A percentile compares a stretch with the other conserved stretches of the same genome.
Conservation (phyloP, 352 stramenopile genomes). For the Phytophthora ramorum region DNA sequence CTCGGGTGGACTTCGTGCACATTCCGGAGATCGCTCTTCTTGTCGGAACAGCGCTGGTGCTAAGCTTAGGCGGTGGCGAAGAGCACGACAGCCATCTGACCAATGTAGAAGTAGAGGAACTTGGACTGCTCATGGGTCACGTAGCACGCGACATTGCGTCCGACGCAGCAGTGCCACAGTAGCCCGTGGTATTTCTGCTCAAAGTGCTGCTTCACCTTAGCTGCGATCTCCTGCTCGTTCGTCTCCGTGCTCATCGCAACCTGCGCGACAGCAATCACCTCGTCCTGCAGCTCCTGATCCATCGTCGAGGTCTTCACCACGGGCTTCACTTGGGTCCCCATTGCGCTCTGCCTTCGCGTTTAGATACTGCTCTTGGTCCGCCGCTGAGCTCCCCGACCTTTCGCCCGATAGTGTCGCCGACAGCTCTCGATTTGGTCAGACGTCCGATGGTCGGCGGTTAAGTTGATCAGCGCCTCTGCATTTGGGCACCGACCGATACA, state of each 20-base stretch:
- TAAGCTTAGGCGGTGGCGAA: conserved; percentile 80
- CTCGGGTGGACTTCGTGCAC: neutral
- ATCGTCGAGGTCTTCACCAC: conserved; percentile 91
- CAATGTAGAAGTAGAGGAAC: conserved; percentile 97
- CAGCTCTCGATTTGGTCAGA: conserved; percentile 12
- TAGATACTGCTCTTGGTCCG: conserved; percentile 2
- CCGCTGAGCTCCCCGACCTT: conserved; percentile 24
- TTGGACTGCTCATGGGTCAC: conserved; percentile 95
- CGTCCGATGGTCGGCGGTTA: conserved; percentile 2
- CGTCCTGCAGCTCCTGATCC: conserved; percentile 86
- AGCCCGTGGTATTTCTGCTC: conserved; percentile 93
- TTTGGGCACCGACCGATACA: neutral
- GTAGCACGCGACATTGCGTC: conserved; percentile 94
- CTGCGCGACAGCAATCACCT: conserved; percentile 83
- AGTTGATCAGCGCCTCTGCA: neutral
- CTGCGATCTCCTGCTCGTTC: conserved; percentile 91
- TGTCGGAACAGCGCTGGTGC: neutral
- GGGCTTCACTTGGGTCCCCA: conserved; percentile 76
- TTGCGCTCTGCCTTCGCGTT: conserved; percentile 17
- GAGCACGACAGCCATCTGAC: conserved; percentile 94
- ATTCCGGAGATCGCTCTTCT: conserved; percentile 11
- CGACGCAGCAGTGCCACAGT: conserved; percentile 95
- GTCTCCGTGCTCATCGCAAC: conserved; percentile 81
- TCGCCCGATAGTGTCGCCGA: neutral
- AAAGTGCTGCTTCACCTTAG: conserved; percentile 93